Evolutionary conservation across 2,329 filamentous ascomycete genomes (phyloP).

Genomic region (Talaromyces sp.): DNA sequence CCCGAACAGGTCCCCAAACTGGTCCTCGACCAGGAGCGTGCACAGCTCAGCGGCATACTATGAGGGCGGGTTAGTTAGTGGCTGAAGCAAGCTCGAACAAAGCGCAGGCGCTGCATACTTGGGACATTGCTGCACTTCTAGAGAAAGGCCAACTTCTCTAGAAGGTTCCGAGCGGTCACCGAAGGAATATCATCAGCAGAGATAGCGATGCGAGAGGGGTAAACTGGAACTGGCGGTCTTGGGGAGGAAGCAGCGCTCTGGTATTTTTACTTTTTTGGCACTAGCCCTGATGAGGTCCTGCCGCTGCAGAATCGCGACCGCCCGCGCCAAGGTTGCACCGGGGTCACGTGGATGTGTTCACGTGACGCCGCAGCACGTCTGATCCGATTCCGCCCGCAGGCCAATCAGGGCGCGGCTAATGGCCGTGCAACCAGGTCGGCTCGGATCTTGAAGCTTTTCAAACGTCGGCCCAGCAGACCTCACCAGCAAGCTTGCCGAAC

Average conservation of each 20-base stretch:
- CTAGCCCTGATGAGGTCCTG: conserved; percentile 4
- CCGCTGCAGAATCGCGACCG: background rate
- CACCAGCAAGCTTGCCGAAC: conserved; percentile 20
- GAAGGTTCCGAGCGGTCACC: conserved; percentile 69
- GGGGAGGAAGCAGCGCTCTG: background rate
- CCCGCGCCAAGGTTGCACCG: background rate
- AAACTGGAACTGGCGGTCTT: background rate
- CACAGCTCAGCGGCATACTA: conserved; percentile 80
- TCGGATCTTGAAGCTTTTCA: conserved; percentile 41
- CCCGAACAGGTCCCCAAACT: conserved; percentile 85
- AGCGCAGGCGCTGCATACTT: conserved; percentile 44
- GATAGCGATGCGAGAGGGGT: background rate
- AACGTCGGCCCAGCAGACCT: conserved; percentile 23
- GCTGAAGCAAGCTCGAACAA: conserved; percentile 1
- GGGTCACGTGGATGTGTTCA: background rate
- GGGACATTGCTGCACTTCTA: conserved; percentile 58
- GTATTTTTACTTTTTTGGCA: conserved; percentile 12
- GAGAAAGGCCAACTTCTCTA: conserved; percentile 76
- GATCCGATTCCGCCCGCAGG: conserved; percentile 34
- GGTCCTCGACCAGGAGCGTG: conserved; percentile 79
- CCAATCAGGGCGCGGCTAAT: conserved; percentile 37
- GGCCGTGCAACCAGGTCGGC: conserved; percentile 19
- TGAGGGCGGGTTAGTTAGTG: conserved; percentile 1
- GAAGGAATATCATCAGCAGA: conserved; percentile 19
- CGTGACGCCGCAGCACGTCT: conserved; percentile 13